Evolutionary conservation across 768 basidiomycete species (phyloP), one percentile per base, ranked within the genome.

Genomic region (Neoboletus subvelutipes): DNA sequence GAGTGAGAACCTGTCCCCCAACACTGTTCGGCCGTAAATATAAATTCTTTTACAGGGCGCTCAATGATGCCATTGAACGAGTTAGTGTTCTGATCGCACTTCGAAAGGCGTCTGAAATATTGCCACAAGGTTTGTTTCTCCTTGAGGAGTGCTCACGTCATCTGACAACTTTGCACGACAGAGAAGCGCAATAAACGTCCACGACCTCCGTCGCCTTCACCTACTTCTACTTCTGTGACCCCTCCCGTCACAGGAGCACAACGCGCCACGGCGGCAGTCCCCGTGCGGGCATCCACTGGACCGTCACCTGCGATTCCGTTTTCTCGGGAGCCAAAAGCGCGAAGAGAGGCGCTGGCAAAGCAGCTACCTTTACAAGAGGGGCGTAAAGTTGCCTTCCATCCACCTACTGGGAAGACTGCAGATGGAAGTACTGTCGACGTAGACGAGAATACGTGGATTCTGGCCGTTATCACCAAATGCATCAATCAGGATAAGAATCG

Each of bases 171-270:
- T 31, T 45, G 18, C 12, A 24, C 18, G 49, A 50, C 58, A 83
- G 89, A 91, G 59, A 92, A 92, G 71, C 82, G 92, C 42, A 82
- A 79, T 55, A 92, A 92, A 72, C 86, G 91, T 22, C 87, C 85
- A 18, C 76, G 88, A 59, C 83, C 79, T 3, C 79, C 83, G 24
- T 91, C 92, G 10, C 90, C 92, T 8, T 74, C 83, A 5, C 78
- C 80, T 17, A 78, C 83, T n/a, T 78, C 83, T 41, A 71, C 72
- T 53, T 75, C 80, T n/a, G 64, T 64, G 43, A 66, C 71, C 4
- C 71, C 71, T 39, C 70, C 64, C 13, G 51, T 72, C 43, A 37
- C 57, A 18, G 61, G 58, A 50, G 33, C 52, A 12, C 52, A 62
- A 33, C 72, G 71, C 5, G 48, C 60, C 37, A 37, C 56, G 13